Conservation (phyloP, 2,329 filamentous ascomycete genomes). For the Colletotrichum incanum region DNA sequence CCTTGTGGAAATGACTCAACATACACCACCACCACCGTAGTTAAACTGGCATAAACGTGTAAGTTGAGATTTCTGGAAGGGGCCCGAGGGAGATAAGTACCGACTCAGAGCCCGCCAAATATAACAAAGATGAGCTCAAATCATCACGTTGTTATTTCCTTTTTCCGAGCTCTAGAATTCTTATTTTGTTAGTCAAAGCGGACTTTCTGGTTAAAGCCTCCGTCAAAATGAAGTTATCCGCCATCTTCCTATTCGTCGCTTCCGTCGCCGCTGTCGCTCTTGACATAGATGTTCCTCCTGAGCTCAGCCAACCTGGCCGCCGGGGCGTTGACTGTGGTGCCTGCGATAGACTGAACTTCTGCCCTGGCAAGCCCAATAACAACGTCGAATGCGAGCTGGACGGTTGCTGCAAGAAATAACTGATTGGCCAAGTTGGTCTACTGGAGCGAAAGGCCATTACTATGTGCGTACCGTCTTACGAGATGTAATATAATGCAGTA, state of each 20-base stretch:
- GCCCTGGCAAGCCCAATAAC: conserved; percentile 34
- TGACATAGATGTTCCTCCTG: conserved; percentile 23
- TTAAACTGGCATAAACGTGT: not conserved
- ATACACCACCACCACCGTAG: not conserved
- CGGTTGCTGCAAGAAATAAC: conserved; percentile 29
- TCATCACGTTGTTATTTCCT: not conserved
- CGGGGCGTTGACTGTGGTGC: conserved; percentile 33
- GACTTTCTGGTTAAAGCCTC: conserved; percentile 25
- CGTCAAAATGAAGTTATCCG: conserved; percentile 34
- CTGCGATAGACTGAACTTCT: conserved; percentile 31
- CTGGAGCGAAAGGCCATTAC: too few species aligned
- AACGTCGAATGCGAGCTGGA: conserved; percentile 37
- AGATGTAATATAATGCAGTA: too few species aligned
- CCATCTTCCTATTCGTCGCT: conserved; percentile 28
- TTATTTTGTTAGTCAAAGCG: not conserved
- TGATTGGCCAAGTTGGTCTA: too few species aligned
- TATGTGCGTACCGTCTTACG: too few species aligned
- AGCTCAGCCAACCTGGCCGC: conserved; percentile 33
- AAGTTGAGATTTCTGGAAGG: not conserved
- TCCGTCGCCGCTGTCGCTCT: conserved; percentile 36
- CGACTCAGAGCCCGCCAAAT: not conserved
- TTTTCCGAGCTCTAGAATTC: not conserved
- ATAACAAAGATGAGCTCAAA: not conserved
- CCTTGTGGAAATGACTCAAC: conserved; percentile 13
- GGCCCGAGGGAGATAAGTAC: conserved; percentile 13